These are phyloP conservation scores for Delphinella strobiligena DNA, from an alignment of 2,329 filamentous ascomycete species.

Conservation along the genomic window DNA sequence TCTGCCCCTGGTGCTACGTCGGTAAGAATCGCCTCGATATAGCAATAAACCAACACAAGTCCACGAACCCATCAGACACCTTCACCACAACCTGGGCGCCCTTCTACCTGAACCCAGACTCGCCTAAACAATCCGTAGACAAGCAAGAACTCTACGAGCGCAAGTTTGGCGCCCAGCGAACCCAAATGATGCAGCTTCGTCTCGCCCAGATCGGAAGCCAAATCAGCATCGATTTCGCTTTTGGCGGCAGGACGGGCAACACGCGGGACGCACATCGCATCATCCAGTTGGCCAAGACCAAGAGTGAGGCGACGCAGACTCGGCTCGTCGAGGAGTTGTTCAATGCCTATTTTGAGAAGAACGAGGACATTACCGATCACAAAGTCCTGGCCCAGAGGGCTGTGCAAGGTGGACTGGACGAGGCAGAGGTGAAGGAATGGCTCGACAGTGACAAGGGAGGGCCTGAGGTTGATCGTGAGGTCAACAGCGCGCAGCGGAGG, in stretches of 20 bases:
- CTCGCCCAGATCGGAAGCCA: conserved; percentile 46
- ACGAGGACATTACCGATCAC: conserved; percentile 33
- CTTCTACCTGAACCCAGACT: conserved; percentile 65
- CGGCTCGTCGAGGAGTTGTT: conserved; percentile 52
- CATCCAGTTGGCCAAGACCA: conserved; percentile 54
- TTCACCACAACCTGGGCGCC: conserved; percentile 66
- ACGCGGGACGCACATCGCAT: conserved; percentile 71
- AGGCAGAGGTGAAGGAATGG: conserved; percentile 31
- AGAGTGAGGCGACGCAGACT: conserved; percentile 43
- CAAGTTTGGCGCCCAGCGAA: conserved; percentile 54
- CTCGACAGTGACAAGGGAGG: conserved; percentile 32
- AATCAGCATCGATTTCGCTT: conserved; percentile 63
- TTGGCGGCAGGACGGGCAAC: conserved; percentile 59
- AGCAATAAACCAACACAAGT: conserved; percentile 52
- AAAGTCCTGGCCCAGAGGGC: conserved; percentile 28
- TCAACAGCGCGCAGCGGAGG: conserved; percentile 30
- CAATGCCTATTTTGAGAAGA: conserved; percentile 39
- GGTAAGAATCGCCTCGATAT: conserved; percentile 64
- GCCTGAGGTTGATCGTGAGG: conserved; percentile 34
- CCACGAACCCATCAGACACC: conserved; percentile 49
- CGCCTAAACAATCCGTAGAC: conserved; percentile 40
- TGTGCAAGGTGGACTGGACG: conserved; percentile 31
- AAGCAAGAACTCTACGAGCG: conserved; percentile 47
- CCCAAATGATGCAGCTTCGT: conserved; percentile 43
- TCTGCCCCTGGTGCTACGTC: conserved; percentile 69